Percentiles rank a stretch among this genome's conserved stretches.
These are phyloP conservation scores for Rhizopus stolonifer DNA, from an alignment of 371 early-diverging fungal species.

Conservation along the genomic window DNA sequence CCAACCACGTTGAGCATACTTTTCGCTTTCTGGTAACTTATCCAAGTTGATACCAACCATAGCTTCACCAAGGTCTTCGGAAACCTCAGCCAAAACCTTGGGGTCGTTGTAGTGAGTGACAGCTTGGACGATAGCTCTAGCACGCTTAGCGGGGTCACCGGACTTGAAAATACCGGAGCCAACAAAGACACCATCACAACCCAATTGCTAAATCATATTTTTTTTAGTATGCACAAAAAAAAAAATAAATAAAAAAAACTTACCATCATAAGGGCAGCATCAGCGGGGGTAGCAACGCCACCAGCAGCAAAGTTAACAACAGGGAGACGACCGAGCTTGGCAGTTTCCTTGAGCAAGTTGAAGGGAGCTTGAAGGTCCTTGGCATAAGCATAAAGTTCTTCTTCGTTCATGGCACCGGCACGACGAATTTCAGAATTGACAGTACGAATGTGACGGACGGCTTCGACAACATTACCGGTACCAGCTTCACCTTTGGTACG, in stretches of 20 bases:
- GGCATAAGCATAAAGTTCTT: conserved; percentile 82
- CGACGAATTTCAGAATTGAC: conserved; percentile 83
- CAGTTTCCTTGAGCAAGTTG: conserved; percentile 88
- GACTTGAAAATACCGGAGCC: conserved; percentile 91
- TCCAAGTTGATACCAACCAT: conserved; percentile 95
- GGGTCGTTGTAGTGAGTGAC: conserved; percentile 94
- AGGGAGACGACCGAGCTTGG: conserved; percentile 87
- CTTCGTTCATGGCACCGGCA: conserved; percentile 68
- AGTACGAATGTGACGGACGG: conserved; percentile 92
- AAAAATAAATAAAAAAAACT: conserved; percentile 9
- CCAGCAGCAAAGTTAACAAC: conserved; percentile 98
- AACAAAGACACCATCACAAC: conserved; percentile 96
- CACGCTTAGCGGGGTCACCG: conserved; percentile 95
- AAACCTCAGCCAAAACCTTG: conserved; percentile 84
- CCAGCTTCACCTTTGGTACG: conserved; percentile 99
- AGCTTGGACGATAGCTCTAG: conserved; percentile 92
- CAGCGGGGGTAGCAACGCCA: conserved; percentile 95
- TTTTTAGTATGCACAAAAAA: conserved; percentile 5
- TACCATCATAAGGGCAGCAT: conserved; percentile 95
- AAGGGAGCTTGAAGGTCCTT: conserved; percentile 93
- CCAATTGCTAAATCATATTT: conserved; percentile 89
- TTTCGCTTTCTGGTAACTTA: conserved; percentile 66
- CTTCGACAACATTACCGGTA: conserved; percentile 95
- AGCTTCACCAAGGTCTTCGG: conserved; percentile 92
- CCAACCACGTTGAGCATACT: conserved; percentile 76